phyloP scores from a whole-genome alignment of 306 rosid genomes.

The Trifolium repens region DNA sequence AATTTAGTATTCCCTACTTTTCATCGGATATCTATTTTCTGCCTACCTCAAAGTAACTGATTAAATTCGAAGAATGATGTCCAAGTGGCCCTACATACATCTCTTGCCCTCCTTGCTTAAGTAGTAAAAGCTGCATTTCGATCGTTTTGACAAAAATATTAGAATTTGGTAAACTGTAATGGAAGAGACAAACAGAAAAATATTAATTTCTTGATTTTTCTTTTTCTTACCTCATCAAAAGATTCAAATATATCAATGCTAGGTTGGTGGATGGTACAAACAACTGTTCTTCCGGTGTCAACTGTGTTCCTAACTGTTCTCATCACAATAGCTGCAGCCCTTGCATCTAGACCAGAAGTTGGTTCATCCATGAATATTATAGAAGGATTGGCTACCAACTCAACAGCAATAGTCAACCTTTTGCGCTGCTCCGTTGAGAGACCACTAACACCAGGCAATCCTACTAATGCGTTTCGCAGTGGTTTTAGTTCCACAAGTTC shows the following conservation, averaged over 20 bases:
- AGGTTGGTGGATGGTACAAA: slow-evolving; percentile 74
- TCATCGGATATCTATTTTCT: slow-evolving; percentile 7
- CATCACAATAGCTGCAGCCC: slow-evolving; percentile 75
- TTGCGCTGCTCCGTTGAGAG: slow-evolving; percentile 72
- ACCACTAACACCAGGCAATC: slow-evolving; percentile 65
- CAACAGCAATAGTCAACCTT: slow-evolving; percentile 70
- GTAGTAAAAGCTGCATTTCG: slow-evolving; percentile 55
- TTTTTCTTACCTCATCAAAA: slow-evolving; percentile 60
- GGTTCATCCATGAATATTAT: slow-evolving; percentile 80
- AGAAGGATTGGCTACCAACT: slow-evolving; percentile 70
- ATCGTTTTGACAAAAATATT: slow-evolving; percentile 12
- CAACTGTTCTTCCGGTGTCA: slow-evolving; percentile 74
- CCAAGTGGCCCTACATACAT: slow-evolving; percentile 61
- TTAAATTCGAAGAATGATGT: slow-evolving; percentile 52
- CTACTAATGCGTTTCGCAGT: slow-evolving; percentile 57
- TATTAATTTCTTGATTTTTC: not conserved
- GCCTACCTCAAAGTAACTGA: slow-evolving; percentile 55
- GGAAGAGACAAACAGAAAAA: slow-evolving; percentile 11
- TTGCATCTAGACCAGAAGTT: slow-evolving; percentile 72
- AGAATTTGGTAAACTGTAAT: slow-evolving; percentile 23
- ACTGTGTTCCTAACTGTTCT: slow-evolving; percentile 71
- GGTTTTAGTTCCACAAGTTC: slow-evolving; percentile 67
- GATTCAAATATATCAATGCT: slow-evolving; percentile 74
- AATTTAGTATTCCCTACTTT: too few relatives aligned
- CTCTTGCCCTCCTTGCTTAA: slow-evolving; percentile 60